A percentile compares a stretch with the other conserved stretches of the same genome.
phyloP scores from a whole-genome alignment of 345 rosid species.

The Lepidium africanum region DNA sequence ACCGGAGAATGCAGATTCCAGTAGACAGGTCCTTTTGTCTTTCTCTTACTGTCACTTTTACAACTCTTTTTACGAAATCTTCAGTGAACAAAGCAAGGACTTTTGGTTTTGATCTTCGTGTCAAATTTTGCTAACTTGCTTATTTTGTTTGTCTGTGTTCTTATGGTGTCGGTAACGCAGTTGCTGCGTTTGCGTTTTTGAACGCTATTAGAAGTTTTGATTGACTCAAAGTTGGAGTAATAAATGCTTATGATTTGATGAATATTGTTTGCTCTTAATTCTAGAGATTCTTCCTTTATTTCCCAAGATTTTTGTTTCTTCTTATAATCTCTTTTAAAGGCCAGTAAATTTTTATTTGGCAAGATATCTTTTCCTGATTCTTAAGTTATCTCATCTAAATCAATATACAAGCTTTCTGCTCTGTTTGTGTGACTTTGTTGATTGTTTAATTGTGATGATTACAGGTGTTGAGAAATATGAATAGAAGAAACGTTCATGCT shows the following conservation, averaged over 20 bases:
- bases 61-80: neutral
- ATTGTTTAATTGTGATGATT: neutral
- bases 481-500: conserved; percentile 34
- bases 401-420: too few relatives aligned
- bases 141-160: neutral
- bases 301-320: conserved; percentile 2
- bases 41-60: neutral
- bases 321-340: neutral
- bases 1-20: conserved; percentile 18
- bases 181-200: conserved; percentile 7
- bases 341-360: neutral
- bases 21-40: conserved; percentile 8
- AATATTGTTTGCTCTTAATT: neutral
- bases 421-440: neutral
- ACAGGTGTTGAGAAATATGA: conserved; percentile 53
- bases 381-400: neutral
- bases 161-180: conserved; percentile 18
- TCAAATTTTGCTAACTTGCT: neutral
- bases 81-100: conserved; percentile 10
- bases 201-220: neutral
- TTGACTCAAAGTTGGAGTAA: neutral
- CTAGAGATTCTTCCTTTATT: conserved; percentile 8
- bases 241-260: conserved; percentile 17
- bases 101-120: neutral
- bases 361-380: neutral